Evolutionary conservation across 2,329 filamentous ascomycete genomes (phyloP).

Genomic region (Talaromyces amestolkiae): DNA sequence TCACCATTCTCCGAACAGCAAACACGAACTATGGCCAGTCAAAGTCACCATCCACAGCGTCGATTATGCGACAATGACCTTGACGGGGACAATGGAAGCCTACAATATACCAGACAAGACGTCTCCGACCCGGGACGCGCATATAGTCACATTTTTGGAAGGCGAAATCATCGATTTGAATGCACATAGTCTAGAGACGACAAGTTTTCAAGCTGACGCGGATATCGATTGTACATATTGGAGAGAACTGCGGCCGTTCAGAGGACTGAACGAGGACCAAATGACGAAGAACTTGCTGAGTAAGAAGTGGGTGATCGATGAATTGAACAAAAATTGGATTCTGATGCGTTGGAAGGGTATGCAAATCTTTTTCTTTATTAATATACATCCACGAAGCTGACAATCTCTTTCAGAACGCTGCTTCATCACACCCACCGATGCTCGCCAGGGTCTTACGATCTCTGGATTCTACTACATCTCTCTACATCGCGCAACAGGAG

Average conservation of each 20-base stretch:
- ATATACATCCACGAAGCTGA: background rate
- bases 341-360: conserved; percentile 53
- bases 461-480: conserved; percentile 53
- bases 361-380: conserved; percentile 17
- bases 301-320: conserved; percentile 44
- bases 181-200: conserved; percentile 48
- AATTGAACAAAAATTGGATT: conserved; percentile 46
- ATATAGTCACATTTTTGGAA: conserved; percentile 65
- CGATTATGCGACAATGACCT: conserved; percentile 59
- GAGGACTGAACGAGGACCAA: conserved; percentile 44
- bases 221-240: conserved; percentile 50
- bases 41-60: conserved; percentile 64
- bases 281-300: conserved; percentile 46
- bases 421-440: conserved; percentile 49
- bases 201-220: conserved; percentile 46
- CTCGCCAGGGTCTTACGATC: conserved; percentile 49
- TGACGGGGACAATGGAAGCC: conserved; percentile 68
- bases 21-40: conserved; percentile 64
- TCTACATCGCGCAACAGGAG: conserved; percentile 44
- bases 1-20: conserved; percentile 20
- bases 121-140: conserved; percentile 40
- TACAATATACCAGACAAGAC: conserved; percentile 62
- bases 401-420: conserved; percentile 40
- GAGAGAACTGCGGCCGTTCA: conserved; percentile 49
- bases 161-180: conserved; percentile 67